Conservation (phyloP, 2,329 filamentous ascomycete genomes). For the Dactylellina cionopaga region DNA sequence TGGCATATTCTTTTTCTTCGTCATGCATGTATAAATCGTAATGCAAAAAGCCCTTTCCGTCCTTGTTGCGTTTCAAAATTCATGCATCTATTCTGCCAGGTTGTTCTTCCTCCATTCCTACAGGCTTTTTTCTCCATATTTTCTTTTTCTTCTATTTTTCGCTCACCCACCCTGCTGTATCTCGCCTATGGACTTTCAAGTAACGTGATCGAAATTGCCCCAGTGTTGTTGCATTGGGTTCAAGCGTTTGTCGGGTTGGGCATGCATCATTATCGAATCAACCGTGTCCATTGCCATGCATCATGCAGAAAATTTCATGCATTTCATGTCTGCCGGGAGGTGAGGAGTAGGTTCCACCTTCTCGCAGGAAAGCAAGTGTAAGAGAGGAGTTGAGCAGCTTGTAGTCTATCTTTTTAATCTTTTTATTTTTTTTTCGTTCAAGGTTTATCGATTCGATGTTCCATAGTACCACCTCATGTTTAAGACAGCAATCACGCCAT, state of each 20-base stretch:
- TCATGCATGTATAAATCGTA: constrained; percentile 45
- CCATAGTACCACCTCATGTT: constrained; percentile 23
- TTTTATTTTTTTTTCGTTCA: constrained; percentile 15
- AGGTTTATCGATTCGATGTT: constrained; percentile 30
- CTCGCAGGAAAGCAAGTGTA: constrained; percentile 18
- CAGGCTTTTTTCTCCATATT: constrained; percentile 1
- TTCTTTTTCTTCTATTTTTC: constrained; percentile 46
- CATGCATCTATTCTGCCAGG: constrained; percentile 39
- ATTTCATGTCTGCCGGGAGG: constrained; percentile 24
- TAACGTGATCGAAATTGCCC: constrained; percentile 30
- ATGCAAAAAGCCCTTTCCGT: constrained; percentile 50
- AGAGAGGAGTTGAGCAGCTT: constrained; percentile 3
- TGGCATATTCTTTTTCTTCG: constrained; percentile 24
- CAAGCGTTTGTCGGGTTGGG: constrained; percentile 45
- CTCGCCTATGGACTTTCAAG: constrained; percentile 43
- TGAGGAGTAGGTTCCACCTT: constrained; percentile 26
- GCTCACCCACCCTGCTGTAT: constrained; percentile 48
- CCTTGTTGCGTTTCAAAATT: constrained; percentile 45
- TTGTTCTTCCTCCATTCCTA: constrained; percentile 1
- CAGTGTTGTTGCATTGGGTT: constrained; percentile 35
- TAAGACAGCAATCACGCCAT: constrained; percentile 51
- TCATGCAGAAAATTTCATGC: constrained; percentile 43
- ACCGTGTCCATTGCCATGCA: constrained; percentile 27
- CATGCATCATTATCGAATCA: constrained; percentile 51
- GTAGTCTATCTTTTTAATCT: constrained; percentile 17